A percentile compares a stretch with the other conserved stretches of the same genome.
phyloP scores from a whole-genome alignment of 257 asterid genomes.

The Salvia hispanica region DNA sequence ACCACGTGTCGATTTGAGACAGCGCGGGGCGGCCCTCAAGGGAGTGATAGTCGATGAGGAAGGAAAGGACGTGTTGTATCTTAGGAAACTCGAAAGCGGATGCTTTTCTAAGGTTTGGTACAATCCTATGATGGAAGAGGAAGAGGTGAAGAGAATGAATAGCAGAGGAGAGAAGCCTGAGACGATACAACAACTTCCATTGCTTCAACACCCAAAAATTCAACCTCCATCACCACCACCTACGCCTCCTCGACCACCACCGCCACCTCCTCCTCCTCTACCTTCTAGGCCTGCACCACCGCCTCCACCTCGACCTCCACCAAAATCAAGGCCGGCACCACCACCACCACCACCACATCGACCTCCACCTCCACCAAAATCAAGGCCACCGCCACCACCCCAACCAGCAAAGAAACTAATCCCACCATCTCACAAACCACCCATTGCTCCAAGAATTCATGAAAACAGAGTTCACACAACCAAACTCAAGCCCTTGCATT shows the following conservation, averaged over 20 bases:
- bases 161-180: constrained; percentile 42
- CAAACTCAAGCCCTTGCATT: constrained; percentile 78
- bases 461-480: constrained; percentile 30
- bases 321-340: neutral
- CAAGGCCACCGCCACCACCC: constrained; percentile 40
- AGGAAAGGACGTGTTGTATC: constrained; percentile 68
- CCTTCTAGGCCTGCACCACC: neutral
- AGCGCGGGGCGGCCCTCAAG: constrained; percentile 47
- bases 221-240: constrained; percentile 44
- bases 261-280: constrained; percentile 30
- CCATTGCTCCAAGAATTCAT: constrained; percentile 40
- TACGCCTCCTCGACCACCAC: constrained; percentile 33
- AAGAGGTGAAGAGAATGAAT: constrained; percentile 51
- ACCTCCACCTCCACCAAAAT: constrained; percentile 38
- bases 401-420: constrained; percentile 19
- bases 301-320: neutral
- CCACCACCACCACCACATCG: constrained; percentile 45
- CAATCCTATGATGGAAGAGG: constrained; percentile 48
- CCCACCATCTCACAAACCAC: constrained; percentile 47
- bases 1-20: constrained; percentile 45
- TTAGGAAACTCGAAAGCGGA: constrained; percentile 47
- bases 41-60: constrained; percentile 73
- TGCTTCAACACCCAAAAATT: constrained; percentile 43
- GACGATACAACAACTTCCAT: constrained; percentile 58
- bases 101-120: constrained; percentile 73